A percentile compares a stretch with the other conserved stretches of the same genome.
These are phyloP conservation scores for Chaetomium sp. DNA, from an alignment of 2,329 filamentous ascomycete genomes.

Conservation along the genomic window DNA sequence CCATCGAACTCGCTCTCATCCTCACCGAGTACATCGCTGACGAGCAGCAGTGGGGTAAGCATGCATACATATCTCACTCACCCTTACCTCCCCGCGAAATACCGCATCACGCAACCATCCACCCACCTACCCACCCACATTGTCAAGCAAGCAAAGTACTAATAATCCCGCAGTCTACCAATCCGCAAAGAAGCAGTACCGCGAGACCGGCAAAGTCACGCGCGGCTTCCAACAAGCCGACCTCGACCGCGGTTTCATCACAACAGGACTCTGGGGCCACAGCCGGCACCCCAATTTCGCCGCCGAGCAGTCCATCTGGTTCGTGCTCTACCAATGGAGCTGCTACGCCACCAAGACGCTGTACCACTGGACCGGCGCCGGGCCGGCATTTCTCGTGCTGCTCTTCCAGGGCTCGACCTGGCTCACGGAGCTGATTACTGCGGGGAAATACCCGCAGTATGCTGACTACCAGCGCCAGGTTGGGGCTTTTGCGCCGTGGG, in stretches of 20 bases:
- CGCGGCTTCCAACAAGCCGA: slow-evolving; percentile 60
- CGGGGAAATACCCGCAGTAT: slow-evolving; percentile 84
- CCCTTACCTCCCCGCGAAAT: too few relatives aligned
- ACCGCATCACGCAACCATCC: too few relatives aligned
- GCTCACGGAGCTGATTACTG: slow-evolving; percentile 77
- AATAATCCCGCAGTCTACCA: slow-evolving; percentile 57
- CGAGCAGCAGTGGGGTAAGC: slow-evolving; percentile 79
- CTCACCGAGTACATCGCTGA: slow-evolving; percentile 75
- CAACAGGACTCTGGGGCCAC: slow-evolving; percentile 77
- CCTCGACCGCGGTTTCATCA: slow-evolving; percentile 83
- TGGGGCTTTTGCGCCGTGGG: slow-evolving; percentile 71
- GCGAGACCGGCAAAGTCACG: slow-evolving; percentile 64
- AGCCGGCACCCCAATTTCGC: slow-evolving; percentile 93
- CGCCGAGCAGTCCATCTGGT: slow-evolving; percentile 87
- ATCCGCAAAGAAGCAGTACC: slow-evolving; percentile 69
- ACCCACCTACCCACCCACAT: too few relatives aligned
- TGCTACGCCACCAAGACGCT: slow-evolving; percentile 65
- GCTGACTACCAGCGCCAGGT: slow-evolving; percentile 74
- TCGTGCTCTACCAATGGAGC: slow-evolving; percentile 80
- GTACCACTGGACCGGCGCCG: slow-evolving; percentile 73
- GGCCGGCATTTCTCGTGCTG: slow-evolving; percentile 61
- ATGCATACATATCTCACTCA: too few relatives aligned
- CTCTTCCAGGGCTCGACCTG: slow-evolving; percentile 87
- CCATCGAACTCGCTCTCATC: slow-evolving; percentile 44
- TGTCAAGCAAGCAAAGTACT: neutral